Base-by-base conservation (phyloP, 2,329 filamentous ascomycete genomes). In the Fusarium secorum region DNA sequence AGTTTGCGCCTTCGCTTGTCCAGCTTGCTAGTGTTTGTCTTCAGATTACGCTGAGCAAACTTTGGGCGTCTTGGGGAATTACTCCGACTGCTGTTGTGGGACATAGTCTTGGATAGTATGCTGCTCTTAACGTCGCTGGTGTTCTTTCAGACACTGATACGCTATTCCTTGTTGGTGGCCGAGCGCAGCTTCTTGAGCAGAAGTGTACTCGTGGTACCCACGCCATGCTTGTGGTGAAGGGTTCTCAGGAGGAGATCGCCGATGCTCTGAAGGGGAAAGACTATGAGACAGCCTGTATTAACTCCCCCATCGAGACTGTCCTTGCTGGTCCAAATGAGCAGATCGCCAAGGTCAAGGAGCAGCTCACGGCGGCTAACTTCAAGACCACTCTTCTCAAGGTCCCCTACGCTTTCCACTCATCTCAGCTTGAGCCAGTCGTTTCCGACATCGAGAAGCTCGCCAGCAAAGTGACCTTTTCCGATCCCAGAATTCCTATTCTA, bases 81-180 rank as follows among this genome's bases (percentile, higher is more conserved):
- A 70, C 68, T 11, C 84, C 85, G 11, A 79, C 82, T 38, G 83
- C 79, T 3, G 83, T 86, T 7, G 70, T 86, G 7, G 85, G 85
- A 8, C 84, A 85, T 66, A 90, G 88, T 11, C 55, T 74, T 4
- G 73, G 73, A 1, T 71, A 75, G 4, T 74, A 74, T 24, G 73
- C 73, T 2, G 89, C 89, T 28, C 83, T 91, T 0, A 81, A 88
- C 59, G 84, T 87, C 15, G 87, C 89, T 46, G 89, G 88, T 28
- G 88, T 91, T n/a, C 80, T 91, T 20, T 89, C 88, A 1, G 86
- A 85, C 20, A 83, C 82, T 36, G 89, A 91, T 72, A 85, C 87
- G 68, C 81, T 93, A 14, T 88, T 86, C 46, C 81, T 93, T 0
- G 89, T 91, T 9, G 90, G 90, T 11, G 75, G 80, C 24, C 84